These are phyloP conservation scores for Plasmodium coatneyi DNA, from an alignment of 169 alveolate species.

Conservation along the genomic window DNA sequence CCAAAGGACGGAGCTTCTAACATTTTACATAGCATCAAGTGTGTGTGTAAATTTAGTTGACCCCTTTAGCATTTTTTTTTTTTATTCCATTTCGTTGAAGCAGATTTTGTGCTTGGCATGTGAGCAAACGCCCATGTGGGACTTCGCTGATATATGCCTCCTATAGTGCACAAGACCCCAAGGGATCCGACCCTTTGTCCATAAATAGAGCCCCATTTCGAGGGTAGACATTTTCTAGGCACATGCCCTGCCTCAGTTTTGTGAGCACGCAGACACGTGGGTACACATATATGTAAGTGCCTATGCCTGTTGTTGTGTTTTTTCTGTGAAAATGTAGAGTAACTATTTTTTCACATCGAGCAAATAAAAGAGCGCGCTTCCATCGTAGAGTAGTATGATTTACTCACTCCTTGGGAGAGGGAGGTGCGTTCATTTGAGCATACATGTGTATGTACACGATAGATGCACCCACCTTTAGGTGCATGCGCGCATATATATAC, in stretches of 20 bases:
- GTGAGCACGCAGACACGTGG: too few species aligned
- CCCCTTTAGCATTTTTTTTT: background rate
- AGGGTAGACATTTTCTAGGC: background rate
- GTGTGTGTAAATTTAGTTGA: background rate
- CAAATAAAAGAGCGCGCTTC: background rate
- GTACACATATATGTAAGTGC: background rate
- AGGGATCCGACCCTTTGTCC: background rate
- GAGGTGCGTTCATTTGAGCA: background rate
- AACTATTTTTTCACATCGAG: background rate
- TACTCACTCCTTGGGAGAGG: background rate
- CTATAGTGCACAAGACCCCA: background rate
- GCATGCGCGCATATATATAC: background rate
- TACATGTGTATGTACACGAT: background rate
- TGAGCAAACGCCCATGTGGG: background rate
- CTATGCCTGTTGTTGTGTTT: background rate
- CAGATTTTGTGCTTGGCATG: background rate
- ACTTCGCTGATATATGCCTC: background rate
- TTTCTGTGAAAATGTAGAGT: background rate
- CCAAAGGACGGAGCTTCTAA: background rate
- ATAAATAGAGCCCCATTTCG: background rate
- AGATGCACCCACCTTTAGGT: background rate
- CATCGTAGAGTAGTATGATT: background rate
- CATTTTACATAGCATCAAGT: background rate
- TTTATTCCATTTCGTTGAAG: background rate
- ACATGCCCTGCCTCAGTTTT: background rate